Conservation (phyloP, 441 rosid species). For the Lepidium campestre region DNA sequence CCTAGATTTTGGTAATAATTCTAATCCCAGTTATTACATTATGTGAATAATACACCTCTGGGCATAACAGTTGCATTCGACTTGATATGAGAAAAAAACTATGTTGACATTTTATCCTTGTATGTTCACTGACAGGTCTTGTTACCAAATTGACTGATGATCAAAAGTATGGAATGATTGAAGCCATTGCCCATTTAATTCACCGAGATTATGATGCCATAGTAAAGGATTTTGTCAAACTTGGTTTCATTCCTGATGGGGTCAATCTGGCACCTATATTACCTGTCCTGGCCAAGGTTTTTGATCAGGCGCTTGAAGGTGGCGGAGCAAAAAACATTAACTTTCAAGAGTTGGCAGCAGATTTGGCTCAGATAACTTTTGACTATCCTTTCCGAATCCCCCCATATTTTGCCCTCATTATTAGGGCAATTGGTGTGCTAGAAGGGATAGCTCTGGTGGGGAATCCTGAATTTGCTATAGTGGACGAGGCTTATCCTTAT, state of each 20-base stretch:
- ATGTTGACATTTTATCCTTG: constrained; percentile 13
- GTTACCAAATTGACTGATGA: constrained; percentile 93
- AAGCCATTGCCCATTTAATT: constrained; percentile 95
- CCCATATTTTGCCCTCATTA: constrained; percentile 94
- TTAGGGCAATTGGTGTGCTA: constrained; percentile 94
- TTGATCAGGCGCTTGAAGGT: constrained; percentile 99
- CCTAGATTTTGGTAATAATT: constrained; percentile 84
- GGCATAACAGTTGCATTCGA: neutral
- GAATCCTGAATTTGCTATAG: constrained; percentile 90
- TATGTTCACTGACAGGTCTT: constrained; percentile 50
- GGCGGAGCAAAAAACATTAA: constrained; percentile 92
- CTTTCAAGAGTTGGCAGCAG: constrained; percentile 95
- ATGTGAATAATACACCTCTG: neutral
- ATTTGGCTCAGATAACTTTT: constrained; percentile 94
- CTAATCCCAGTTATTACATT: neutral
- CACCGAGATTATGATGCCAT: constrained; percentile 89
- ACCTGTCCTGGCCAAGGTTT: constrained; percentile 94
- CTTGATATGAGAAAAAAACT: neutral
- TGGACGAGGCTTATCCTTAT: constrained; percentile 97
- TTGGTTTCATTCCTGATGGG: constrained; percentile 91
- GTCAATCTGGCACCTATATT: constrained; percentile 94
- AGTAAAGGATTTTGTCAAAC: constrained; percentile 94
- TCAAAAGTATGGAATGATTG: constrained; percentile 98
- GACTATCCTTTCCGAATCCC: constrained; percentile 99
- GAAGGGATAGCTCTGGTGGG: constrained; percentile 98